Conservation (phyloP, 352 stramenopile genomes). For the Globisporangium takayamanum region DNA sequence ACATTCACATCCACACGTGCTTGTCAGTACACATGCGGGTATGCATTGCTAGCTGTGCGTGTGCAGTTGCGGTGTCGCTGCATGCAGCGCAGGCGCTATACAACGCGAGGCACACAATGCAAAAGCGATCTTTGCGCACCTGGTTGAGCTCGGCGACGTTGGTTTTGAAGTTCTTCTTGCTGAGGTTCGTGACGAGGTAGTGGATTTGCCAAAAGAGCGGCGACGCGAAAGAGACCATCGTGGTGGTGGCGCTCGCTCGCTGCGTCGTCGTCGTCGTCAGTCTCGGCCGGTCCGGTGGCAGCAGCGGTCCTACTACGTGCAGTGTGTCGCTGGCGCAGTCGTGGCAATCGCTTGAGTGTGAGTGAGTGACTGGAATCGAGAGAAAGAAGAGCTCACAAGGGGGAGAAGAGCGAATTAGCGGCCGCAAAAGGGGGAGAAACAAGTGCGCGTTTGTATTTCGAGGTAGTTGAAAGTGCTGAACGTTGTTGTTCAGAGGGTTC, state of each 20-base stretch:
- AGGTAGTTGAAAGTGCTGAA: neutral
- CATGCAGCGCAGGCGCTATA: neutral
- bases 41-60: too few species aligned
- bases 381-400: too few species aligned
- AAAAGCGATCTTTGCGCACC: conserved; percentile 27
- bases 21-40: neutral
- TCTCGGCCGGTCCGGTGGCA: neutral
- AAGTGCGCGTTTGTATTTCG: neutral
- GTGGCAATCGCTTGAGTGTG: too few species aligned
- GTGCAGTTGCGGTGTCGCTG: neutral
- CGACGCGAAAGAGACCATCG: conserved; percentile 86
- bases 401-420: too few species aligned
- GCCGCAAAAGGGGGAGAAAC: too few species aligned
- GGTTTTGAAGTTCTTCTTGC: conserved; percentile 93
- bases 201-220: conserved; percentile 93
- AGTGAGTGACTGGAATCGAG: too few species aligned
- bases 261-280: conserved; percentile 11
- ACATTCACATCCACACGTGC: neutral
- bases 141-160: conserved; percentile 91
- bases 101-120: neutral
- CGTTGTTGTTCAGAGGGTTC: neutral
- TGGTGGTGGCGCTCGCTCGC: conserved; percentile 1
- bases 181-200: conserved; percentile 90
- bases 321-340: too few species aligned
- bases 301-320: too few species aligned